These are phyloP conservation scores for Teratosphaeria viscida DNA, from an alignment of 2,329 filamentous ascomycete species.

Conservation along the genomic window DNA sequence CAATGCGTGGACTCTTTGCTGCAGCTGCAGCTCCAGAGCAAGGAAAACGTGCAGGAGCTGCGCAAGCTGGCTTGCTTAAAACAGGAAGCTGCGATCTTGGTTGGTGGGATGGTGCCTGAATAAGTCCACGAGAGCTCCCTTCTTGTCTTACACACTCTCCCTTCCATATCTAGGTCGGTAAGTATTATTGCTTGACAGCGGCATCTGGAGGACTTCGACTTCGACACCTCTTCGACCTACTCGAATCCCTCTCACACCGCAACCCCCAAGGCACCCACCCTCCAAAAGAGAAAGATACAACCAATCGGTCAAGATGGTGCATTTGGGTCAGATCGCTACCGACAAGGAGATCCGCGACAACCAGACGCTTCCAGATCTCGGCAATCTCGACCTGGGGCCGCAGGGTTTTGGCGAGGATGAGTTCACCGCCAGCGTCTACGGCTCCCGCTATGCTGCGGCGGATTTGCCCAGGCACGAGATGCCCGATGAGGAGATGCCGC, in stretches of 20 bases:
- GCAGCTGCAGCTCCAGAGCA: not conserved
- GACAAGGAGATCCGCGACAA: slow-evolving; percentile 25
- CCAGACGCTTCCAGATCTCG: slow-evolving; percentile 34
- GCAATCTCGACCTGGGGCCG: slow-evolving; percentile 37
- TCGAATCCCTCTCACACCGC: not conserved
- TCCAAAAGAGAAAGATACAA: not conserved
- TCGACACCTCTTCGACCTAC: not conserved
- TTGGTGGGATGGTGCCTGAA: not conserved
- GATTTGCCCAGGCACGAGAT: slow-evolving; percentile 78
- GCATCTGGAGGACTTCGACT: not conserved
- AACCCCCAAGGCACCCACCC: not conserved
- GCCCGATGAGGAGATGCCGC: slow-evolving; percentile 83
- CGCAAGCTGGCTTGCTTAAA: not conserved
- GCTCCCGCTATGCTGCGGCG: slow-evolving; percentile 68
- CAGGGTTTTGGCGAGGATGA: slow-evolving; percentile 34
- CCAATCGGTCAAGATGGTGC: slow-evolving; percentile 21
- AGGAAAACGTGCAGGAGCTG: not conserved
- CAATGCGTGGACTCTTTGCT: not conserved
- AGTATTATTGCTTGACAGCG: not conserved
- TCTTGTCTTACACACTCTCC: not conserved
- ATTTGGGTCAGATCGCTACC: slow-evolving; percentile 23
- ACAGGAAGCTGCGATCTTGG: not conserved
- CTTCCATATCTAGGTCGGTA: not conserved
- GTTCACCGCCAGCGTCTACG: slow-evolving; percentile 76
- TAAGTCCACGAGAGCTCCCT: not conserved